Evolutionary conservation across 148 eudicot species (phyloP).

Genomic region (Talinum fruticosum): DNA sequence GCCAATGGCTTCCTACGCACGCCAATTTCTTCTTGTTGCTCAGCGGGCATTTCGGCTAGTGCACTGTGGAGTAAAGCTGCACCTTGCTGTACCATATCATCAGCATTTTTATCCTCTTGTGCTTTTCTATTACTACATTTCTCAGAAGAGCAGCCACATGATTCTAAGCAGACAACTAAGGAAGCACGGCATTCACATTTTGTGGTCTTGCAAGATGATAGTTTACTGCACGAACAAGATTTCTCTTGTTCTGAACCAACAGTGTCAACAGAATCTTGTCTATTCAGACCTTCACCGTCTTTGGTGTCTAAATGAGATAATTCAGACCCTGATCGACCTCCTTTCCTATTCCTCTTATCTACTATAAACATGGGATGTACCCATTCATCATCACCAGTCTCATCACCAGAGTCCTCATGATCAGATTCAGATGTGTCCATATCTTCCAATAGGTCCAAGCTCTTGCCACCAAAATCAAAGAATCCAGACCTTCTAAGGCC

Average conservation of each 20-base stretch:
- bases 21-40: constrained; percentile 38
- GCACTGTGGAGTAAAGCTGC: constrained; percentile 74
- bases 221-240: constrained; percentile 61
- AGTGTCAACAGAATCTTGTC: constrained; percentile 15
- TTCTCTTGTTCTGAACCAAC: constrained; percentile 23
- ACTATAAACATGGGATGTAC: constrained; percentile 30
- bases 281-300: constrained; percentile 17
- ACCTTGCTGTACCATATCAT: constrained; percentile 45
- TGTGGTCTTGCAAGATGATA: constrained; percentile 67
- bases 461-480: constrained; percentile 35
- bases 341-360: constrained; percentile 35
- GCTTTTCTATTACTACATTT: constrained; percentile 66
- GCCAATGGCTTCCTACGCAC: constrained; percentile 69
- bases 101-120: constrained; percentile 9
- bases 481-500: constrained; percentile 50
- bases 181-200: constrained; percentile 81
- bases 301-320: constrained; percentile 18
- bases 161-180: constrained; percentile 43
- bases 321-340: constrained; percentile 23
- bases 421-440: constrained; percentile 88
- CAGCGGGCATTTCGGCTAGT: constrained; percentile 48
- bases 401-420: constrained; percentile 31
- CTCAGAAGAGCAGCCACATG: constrained; percentile 55
- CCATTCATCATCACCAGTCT: constrained; percentile 42
- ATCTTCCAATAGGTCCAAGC: constrained; percentile 52